Evolutionary conservation across 2,329 filamentous ascomycete genomes (phyloP), one percentile per base, ranked within the genome.

Genomic region (Rhytidhysteron rufulum): DNA sequence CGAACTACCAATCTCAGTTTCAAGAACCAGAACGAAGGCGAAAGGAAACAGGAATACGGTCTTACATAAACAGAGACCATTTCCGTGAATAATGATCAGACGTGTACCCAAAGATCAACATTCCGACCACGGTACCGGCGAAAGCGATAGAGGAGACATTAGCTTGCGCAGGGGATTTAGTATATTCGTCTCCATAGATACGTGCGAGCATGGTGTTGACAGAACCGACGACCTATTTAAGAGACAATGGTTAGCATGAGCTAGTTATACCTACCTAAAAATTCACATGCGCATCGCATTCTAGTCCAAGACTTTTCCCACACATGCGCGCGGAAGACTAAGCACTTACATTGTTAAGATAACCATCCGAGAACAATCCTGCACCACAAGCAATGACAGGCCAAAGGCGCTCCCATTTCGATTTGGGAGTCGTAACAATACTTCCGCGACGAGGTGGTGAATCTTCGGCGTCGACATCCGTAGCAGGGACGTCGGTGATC

Each of bases 341-440:
- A n/a, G n/a, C n/a, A n/a, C 54, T 68, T 51, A 88, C 86, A 57
- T 87, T 88, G 67, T 95, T 94, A 60, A 95, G 79, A 64, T 95
- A 95, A 13, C 90, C 90, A 64, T 95, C 90, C 18, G 85, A 89
- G 67, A 95, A 95, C 2, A 95, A 75, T 55, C 90, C 90, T 37
- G 89, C 86, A 49, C 90, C 90, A 58, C 88, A 95, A 31, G 89
- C 89, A 52, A 95, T 83, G 1, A 88, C 85, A 11, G 89, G 88
- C 75, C 79, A 82, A 15, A 77, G 69, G 34, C 78, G 71, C 47
- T 67, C 63, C 63, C 60, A 65, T 46, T 44, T 48, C 3, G 55
- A 51, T 39, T 66, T 66, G 15, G 62, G 57, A 3, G 57, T 60
- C 16, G 36, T 42, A 13, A 55, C 51, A 20, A 62, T 44, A 34